Base-by-base conservation (phyloP, 208 protist species). In the Leishmania lainsoni region DNA sequence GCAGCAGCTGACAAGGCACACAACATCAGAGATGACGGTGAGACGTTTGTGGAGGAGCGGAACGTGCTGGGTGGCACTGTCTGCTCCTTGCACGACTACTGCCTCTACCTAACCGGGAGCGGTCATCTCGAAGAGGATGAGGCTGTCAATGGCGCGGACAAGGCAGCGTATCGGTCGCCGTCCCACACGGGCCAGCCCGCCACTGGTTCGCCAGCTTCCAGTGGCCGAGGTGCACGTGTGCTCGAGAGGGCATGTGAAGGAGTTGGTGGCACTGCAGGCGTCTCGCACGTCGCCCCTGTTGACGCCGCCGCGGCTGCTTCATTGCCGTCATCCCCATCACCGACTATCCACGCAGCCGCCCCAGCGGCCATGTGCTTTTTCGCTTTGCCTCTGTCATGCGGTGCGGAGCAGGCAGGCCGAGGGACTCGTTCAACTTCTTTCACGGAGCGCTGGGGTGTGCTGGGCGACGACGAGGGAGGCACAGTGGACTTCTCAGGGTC, bases 11-110 rank as follows among this genome's bases (percentile, higher is more conserved):
- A n/a, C 68, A 51, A 51, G 39, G 29, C 49, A 20, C 12, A 26
- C 51, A 1, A 2, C 49, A 42, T 66, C 3, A 39, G 9, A 29
- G 32, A 32, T 5, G 56, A 77, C 35, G 35, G 4, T 42, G 52
- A 8, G 16, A n/a, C 14, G 56, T 26, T 16, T 49, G 14, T 65
- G 8, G 56, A 35, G 20, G 22, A 77, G 39, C 20, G 6, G 5
- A 73, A 72, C 14, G 72, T 58, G 10, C 72, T 85, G 42, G n/a
- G 8, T 20, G 81, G 81, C 61, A 58, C 73, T 14, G 81, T 85
- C 17, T 85, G 81, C 72, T 81, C 81, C 6, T 52, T 85, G 12
- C 77, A 85, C 65, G 77, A 81, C 32, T 85, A 81, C 65, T 75
- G 51, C 63, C 5, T 0, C 3, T 35, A 35, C 1, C 48, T 85